A percentile compares a stretch with the other conserved stretches of the same genome.
Evolutionary conservation across 306 rosid genomes (phyloP).

Genomic region (Sicyos baderoa): DNA sequence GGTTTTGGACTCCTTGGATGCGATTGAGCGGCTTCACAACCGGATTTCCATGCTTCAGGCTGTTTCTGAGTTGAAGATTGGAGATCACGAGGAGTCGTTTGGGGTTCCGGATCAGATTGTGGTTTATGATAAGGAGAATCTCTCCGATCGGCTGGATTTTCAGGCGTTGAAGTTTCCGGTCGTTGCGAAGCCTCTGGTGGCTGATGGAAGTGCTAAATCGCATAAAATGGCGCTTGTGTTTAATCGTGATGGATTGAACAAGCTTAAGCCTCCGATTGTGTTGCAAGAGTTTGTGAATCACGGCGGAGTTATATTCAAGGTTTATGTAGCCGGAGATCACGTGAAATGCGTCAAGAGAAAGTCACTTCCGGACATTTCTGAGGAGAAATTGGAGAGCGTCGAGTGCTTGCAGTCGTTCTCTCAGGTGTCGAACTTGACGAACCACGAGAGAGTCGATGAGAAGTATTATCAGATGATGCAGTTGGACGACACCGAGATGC

Average conservation of each 20-base stretch:
- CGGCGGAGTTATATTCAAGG: slow-evolving; percentile 90
- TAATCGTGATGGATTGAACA: slow-evolving; percentile 45
- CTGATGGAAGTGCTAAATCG: slow-evolving; percentile 86
- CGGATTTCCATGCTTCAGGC: slow-evolving; percentile 91
- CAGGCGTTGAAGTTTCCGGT: slow-evolving; percentile 70
- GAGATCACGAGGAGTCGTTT: slow-evolving; percentile 41
- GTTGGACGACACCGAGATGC: slow-evolving; percentile 74
- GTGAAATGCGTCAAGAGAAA: slow-evolving; percentile 80
- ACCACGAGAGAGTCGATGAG: slow-evolving; percentile 48
- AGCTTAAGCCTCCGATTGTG: slow-evolving; percentile 75
- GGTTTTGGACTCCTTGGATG: slow-evolving; percentile 60
- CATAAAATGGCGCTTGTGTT: slow-evolving; percentile 79
- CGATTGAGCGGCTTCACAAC: slow-evolving; percentile 75
- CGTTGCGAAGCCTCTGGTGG: slow-evolving; percentile 73
- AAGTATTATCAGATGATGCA: slow-evolving; percentile 66
- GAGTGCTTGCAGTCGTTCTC: slow-evolving; percentile 60
- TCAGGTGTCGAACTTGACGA: slow-evolving; percentile 67
- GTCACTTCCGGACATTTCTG: slow-evolving; percentile 75
- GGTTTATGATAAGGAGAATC: slow-evolving; percentile 63
- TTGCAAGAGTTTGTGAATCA: slow-evolving; percentile 86
- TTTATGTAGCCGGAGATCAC: slow-evolving; percentile 62
- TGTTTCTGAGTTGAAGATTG: slow-evolving; percentile 63
- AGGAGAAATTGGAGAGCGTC: slow-evolving; percentile 47
- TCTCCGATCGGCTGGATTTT: slow-evolving; percentile 47
- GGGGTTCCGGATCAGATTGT: slow-evolving; percentile 92